Conservation (phyloP, 1,139 yeast species). For the Taiozyma onychis region DNA sequence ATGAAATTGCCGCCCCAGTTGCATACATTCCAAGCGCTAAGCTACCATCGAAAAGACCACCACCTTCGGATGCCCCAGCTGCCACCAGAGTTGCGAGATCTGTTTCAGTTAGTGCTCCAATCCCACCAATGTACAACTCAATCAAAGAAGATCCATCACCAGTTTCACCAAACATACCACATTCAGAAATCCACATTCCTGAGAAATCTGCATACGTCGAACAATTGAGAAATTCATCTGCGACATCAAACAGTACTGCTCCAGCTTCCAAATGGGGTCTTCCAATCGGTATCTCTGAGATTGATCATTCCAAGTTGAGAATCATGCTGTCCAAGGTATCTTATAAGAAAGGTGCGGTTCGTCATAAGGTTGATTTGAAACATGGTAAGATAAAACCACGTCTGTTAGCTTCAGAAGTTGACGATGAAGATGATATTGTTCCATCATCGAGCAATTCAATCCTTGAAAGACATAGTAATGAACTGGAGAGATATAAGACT, state of each 20-base stretch:
- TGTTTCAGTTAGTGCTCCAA: conserved; percentile 22
- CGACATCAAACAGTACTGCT: conserved; percentile 50
- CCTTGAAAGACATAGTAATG: conserved; percentile 10
- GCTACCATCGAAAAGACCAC: conserved; percentile 28
- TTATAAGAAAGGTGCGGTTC: conserved; percentile 15
- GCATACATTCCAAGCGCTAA: conserved; percentile 20
- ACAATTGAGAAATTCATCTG: conserved; percentile 38
- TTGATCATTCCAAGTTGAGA: conserved; percentile 26
- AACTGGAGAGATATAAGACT: conserved; percentile 14
- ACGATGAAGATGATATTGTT: conserved; percentile 43
- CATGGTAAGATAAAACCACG: conserved; percentile 76
- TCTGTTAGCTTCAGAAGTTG: conserved; percentile 72
- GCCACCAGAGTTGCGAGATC: conserved; percentile 30
- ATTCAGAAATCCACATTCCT: conserved; percentile 31
- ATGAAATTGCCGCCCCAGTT: conserved; percentile 51
- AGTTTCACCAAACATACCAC: background rate
- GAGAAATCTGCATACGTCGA: conserved; percentile 54
- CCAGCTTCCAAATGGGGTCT: conserved; percentile 55
- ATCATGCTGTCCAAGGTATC: conserved; percentile 9
- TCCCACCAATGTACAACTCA: conserved; percentile 12
- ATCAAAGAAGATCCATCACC: conserved; percentile 10
- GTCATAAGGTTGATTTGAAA: conserved; percentile 45
- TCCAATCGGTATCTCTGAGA: conserved; percentile 57
- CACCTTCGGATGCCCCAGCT: conserved; percentile 23
- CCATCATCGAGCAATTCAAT: background rate